Evolutionary conservation across 495 filamentous ascomycete species (phyloP).

Genomic region (Poronia punctata): DNA sequence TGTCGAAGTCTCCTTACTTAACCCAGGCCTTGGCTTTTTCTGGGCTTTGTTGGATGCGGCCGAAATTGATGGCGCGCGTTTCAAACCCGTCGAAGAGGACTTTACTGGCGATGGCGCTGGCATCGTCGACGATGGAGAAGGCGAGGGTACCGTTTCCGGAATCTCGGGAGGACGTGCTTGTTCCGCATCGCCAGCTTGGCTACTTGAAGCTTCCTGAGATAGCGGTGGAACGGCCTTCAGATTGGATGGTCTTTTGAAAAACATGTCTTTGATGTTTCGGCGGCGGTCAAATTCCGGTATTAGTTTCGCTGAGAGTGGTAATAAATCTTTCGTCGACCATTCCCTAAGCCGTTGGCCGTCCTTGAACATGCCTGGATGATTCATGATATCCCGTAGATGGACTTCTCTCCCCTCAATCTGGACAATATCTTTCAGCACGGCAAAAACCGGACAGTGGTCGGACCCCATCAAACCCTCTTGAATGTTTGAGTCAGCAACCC

Average conservation of each 20-base stretch:
- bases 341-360: slow-evolving; percentile 61
- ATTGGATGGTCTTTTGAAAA: slow-evolving; percentile 46
- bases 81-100: slow-evolving; percentile 16
- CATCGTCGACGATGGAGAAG: slow-evolving; percentile 7
- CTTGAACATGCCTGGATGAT: slow-evolving; percentile 67
- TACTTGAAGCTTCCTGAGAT: slow-evolving; percentile 12
- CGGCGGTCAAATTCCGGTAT: slow-evolving; percentile 84
- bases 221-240: slow-evolving; percentile 10
- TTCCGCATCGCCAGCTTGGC: background rate
- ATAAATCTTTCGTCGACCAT: slow-evolving; percentile 56
- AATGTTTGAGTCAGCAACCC: slow-evolving; percentile 85
- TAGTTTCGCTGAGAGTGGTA: slow-evolving; percentile 71
- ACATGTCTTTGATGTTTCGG: slow-evolving; percentile 89
- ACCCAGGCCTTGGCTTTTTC: slow-evolving; percentile 32
- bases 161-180: background rate
- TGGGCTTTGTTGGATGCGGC: slow-evolving; percentile 22
- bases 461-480: slow-evolving; percentile 94
- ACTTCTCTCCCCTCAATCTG: slow-evolving; percentile 40
- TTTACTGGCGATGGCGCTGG: slow-evolving; percentile 16
- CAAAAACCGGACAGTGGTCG: slow-evolving; percentile 93
- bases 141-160: slow-evolving; percentile 9
- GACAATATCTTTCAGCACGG: slow-evolving; percentile 61
- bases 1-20: slow-evolving; percentile 26
- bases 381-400: slow-evolving; percentile 68
- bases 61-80: slow-evolving; percentile 26